Base-by-base conservation (phyloP, 352 stramenopile genomes). In the Phytophthora nicotianae region DNA sequence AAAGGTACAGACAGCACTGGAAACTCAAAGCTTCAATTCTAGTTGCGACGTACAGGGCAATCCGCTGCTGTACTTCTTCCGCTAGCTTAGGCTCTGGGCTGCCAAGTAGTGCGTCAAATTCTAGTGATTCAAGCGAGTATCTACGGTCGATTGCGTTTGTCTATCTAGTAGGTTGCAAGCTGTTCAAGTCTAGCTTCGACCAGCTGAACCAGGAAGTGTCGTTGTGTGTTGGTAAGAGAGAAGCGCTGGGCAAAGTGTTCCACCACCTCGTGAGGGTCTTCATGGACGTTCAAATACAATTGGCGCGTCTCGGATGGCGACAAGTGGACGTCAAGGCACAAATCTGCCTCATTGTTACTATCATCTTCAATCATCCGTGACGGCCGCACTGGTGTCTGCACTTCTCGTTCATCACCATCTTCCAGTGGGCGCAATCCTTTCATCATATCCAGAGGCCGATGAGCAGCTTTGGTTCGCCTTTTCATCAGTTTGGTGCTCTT, bases 161-260 rank as follows among this genome's bases (percentile, higher is more conserved):
- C 29, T 19, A 41, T 23, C 37, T 43, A 23, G 16, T 64, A 84
- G 53, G 57, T 77, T 29, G 59, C 26, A 70, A 90, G 57, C 65
- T 89, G 59, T 81, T 90, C 65, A 76, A 88, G 50, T 17, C 51
- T 43, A 58, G 58, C 33, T 19, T 67, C 57, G 3, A 79, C 70
- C 11, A 83, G 49, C 23, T 59, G 53, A 6, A 62, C 8, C 33
- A 86, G 68, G 16, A 74, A 65, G n/a, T 46, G 27, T 9, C 58
- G 54, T 50, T 87, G 72, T 2, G 48, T 47, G 3, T 49, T 50
- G 26, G 53, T 63, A 5, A 86, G 58, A n/a, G 62, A 48, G 42
- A 79, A 65, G 5, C 26, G 43, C 3, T 62, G 41, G 17, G 69
- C 55, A 60, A 86, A 89, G 5, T 26, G 32, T 26, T 66, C 37